A percentile compares a stretch with the other conserved stretches of the same genome.
Conservation (phyloP, 768 basidiomycete genomes). For the Flagelloscypha sp. region DNA sequence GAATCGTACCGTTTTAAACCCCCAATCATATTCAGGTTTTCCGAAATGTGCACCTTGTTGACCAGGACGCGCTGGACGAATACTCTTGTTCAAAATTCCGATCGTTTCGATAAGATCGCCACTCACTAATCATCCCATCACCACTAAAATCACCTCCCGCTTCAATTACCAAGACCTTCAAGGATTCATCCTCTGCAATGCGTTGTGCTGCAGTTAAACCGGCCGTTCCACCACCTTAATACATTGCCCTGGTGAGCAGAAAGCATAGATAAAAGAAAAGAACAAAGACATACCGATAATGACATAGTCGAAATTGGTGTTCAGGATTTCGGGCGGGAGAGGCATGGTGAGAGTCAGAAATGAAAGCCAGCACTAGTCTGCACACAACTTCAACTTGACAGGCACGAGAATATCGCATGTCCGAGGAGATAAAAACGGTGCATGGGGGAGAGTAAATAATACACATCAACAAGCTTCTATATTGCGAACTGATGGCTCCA, state of each 20-base stretch:
- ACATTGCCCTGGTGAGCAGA: background rate
- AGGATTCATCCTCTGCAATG: slow-evolving; percentile 16
- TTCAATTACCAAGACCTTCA: slow-evolving; percentile 22
- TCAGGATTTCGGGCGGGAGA: no score
- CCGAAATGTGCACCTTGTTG: slow-evolving; percentile 4
- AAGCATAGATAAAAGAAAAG: background rate
- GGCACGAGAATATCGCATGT: no score
- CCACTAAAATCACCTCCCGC: slow-evolving; percentile 16
- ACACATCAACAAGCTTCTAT: no score
- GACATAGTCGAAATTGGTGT: slow-evolving; percentile 13
- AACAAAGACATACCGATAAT: slow-evolving; percentile 9
- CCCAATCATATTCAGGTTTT: slow-evolving; percentile 11
- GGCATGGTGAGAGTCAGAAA: no score
- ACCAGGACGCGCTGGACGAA: slow-evolving; percentile 2
- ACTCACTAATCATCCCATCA: slow-evolving; percentile 8
- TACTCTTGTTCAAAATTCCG: no score
- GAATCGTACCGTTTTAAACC: slow-evolving; percentile 3
- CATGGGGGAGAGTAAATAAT: no score
- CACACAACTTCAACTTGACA: no score
- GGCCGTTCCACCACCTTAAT: slow-evolving; percentile 24
- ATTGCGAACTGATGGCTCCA: no score
- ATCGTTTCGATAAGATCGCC: no score
- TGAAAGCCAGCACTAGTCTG: no score
- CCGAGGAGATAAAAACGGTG: no score
- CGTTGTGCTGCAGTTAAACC: slow-evolving; percentile 25